Base-by-base conservation (phyloP, 169 alveolate genomes). In the Cryptosporidium viatorum region DNA sequence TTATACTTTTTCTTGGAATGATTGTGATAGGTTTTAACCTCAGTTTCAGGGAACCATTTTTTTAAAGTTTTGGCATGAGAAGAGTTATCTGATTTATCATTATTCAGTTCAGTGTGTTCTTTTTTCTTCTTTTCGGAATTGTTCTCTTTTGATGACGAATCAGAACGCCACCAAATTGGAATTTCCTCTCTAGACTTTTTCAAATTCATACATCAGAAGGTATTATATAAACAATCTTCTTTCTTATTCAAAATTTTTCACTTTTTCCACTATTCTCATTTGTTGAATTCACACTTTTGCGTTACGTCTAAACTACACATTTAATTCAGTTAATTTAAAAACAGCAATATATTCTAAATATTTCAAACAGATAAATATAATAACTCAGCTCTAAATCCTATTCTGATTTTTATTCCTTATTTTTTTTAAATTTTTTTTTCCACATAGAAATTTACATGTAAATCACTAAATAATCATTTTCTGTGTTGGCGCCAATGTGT, bases 111-210 rank as follows among this genome's bases (percentile, higher is more conserved):
- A n/a, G 51, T 8, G 29, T 33, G 33, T 0, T 52, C 23, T 21
- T 73, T 59, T 35, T 73, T 31, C 0, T 73, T 71, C n/a, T 29
- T 55, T 41, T 73, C 51, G 7, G 48, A 52, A 14, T 73, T 37
- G 3, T 43, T 29, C 18, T 10, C 50, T 33, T 59, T 73, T 33
- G 70, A 73, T 51, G 86, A 73, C 21, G 86, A 55, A 73, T 73
- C 86, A 26, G 86, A 59, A 65, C 89, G 89, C 89, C 89, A 80
- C 89, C 89, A 80, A 45, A 80, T 59, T 43, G 89, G 89, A 65
- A 80, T 80, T 23, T 80, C 89, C 14, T 80, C 89, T 37, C 73
- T 59, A 16, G 52, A 43, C 37, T 31, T 29, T 80, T 14, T 67
- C 4, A 59, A 60, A 41, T 26, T 33, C 89, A 80, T 80, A 39